Evolutionary conservation across 192 early-diverging fungal species (phyloP).

Genomic region (Rhizophagus sp.): DNA sequence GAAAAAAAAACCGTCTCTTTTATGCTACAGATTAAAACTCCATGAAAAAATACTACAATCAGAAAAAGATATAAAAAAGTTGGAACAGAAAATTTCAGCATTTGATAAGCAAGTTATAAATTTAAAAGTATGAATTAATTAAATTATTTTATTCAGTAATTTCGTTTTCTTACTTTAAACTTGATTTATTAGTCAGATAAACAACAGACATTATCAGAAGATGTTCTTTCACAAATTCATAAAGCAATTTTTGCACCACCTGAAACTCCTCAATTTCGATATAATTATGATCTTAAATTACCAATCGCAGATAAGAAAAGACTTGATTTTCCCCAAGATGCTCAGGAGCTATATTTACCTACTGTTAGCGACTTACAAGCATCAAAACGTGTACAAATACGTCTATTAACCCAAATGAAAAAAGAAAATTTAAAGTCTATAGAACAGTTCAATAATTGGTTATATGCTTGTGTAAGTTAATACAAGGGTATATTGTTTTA

Average conservation of each 20-base stretch:
- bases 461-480: slow-evolving; percentile 18
- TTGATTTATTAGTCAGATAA: neutral
- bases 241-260: neutral
- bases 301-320: neutral
- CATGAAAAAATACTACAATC: neutral
- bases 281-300: neutral
- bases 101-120: slow-evolving; percentile 1
- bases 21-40: neutral
- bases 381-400: neutral
- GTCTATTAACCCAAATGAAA: neutral
- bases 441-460: slow-evolving; percentile 3
- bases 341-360: neutral
- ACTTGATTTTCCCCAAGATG: neutral
- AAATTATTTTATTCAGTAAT: neutral
- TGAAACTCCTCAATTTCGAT: neutral
- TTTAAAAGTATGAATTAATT: neutral
- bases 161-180: neutral
- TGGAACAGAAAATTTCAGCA: neutral
- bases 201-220: neutral
- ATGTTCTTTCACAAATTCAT: neutral
- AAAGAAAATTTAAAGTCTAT: neutral
- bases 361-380: neutral
- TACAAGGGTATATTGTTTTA: neutral
- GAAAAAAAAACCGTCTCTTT: neutral
- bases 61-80: slow-evolving; percentile 10